Conservation (phyloP, 2,329 filamentous ascomycete species). For the Aspergillus sp. region DNA sequence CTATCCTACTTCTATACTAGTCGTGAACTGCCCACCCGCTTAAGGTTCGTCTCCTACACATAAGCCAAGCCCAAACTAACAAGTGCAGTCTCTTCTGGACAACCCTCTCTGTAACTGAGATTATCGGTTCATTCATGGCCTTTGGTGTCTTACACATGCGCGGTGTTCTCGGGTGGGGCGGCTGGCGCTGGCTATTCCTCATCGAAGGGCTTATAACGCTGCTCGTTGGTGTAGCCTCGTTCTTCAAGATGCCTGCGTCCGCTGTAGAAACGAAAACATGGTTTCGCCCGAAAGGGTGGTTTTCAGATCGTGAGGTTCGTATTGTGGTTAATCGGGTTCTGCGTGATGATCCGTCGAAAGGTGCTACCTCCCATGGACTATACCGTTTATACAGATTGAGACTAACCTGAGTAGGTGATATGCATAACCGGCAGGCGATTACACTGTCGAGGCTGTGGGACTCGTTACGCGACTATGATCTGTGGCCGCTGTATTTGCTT, state of each 20-base stretch:
- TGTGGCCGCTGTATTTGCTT: constrained; percentile 58
- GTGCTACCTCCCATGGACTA: constrained; percentile 16
- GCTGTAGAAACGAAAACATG: constrained; percentile 54
- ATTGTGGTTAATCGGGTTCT: constrained; percentile 62
- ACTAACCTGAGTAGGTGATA: constrained; percentile 35
- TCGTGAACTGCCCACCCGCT: constrained; percentile 60
- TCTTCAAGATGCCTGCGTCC: constrained; percentile 56
- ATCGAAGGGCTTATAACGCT: constrained; percentile 58
- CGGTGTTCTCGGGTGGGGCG: constrained; percentile 29
- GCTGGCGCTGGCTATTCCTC: constrained; percentile 55
- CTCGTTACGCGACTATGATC: constrained; percentile 58
- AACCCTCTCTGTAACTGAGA: constrained; percentile 46
- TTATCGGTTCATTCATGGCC: constrained; percentile 37
- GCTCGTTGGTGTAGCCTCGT: constrained; percentile 53
- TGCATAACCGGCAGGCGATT: constrained; percentile 62
- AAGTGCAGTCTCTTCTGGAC: constrained; percentile 63
- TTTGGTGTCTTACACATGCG: constrained; percentile 38
- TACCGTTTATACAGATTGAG: background rate
- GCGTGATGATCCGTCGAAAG: constrained; percentile 61
- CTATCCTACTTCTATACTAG: constrained; percentile 71
- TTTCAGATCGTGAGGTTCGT: constrained; percentile 58
- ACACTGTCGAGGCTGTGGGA: constrained; percentile 52
- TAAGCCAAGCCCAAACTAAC: background rate
- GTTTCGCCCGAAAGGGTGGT: constrained; percentile 60
- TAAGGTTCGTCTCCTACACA: constrained; percentile 37